Conservation (phyloP, 2,329 filamentous ascomycete species). For the Ramularia endophylla region DNA sequence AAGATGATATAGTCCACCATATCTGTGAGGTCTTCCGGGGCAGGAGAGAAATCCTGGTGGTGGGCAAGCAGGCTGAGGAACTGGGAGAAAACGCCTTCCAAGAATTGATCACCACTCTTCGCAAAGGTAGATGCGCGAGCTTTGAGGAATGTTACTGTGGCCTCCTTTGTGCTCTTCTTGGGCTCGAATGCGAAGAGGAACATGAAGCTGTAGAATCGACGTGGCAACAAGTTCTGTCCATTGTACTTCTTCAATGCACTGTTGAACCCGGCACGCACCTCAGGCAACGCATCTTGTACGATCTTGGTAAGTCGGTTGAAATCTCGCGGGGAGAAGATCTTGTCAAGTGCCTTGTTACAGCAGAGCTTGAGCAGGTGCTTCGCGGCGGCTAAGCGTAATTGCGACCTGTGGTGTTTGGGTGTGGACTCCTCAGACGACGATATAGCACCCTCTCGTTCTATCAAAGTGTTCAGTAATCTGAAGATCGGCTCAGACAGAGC, state of each 20-base stretch:
- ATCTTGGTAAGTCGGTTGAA: slow-evolving; percentile 80
- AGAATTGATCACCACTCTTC: slow-evolving; percentile 49
- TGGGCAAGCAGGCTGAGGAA: slow-evolving; percentile 85
- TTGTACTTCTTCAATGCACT: slow-evolving; percentile 88
- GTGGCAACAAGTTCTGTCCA: slow-evolving; percentile 61
- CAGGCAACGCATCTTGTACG: slow-evolving; percentile 67
- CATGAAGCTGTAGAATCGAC: slow-evolving; percentile 80
- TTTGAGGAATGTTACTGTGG: slow-evolving; percentile 81
- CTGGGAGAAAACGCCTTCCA: slow-evolving; percentile 77
- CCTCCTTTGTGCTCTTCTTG: slow-evolving; percentile 61
- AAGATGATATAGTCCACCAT: slow-evolving; percentile 86
- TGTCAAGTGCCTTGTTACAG: slow-evolving; percentile 68
- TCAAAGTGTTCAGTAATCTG: slow-evolving; percentile 69
- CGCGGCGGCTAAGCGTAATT: slow-evolving; percentile 75
- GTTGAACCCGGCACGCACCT: slow-evolving; percentile 74
- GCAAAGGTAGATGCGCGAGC: slow-evolving; percentile 66
- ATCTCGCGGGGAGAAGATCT: slow-evolving; percentile 61
- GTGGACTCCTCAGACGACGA: slow-evolving; percentile 65
- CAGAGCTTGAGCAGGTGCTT: slow-evolving; percentile 78
- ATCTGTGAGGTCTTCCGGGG: slow-evolving; percentile 65
- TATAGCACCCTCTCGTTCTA: slow-evolving; percentile 72
- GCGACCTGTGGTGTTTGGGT: slow-evolving; percentile 68
- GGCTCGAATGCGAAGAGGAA: slow-evolving; percentile 94
- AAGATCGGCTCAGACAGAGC: slow-evolving; percentile 62
- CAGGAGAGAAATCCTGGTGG: slow-evolving; percentile 77